Evolutionary conservation across 2,329 filamentous ascomycete species (phyloP), one percentile per base, ranked within the genome.

Genomic region (Fonsecaea erecta): DNA sequence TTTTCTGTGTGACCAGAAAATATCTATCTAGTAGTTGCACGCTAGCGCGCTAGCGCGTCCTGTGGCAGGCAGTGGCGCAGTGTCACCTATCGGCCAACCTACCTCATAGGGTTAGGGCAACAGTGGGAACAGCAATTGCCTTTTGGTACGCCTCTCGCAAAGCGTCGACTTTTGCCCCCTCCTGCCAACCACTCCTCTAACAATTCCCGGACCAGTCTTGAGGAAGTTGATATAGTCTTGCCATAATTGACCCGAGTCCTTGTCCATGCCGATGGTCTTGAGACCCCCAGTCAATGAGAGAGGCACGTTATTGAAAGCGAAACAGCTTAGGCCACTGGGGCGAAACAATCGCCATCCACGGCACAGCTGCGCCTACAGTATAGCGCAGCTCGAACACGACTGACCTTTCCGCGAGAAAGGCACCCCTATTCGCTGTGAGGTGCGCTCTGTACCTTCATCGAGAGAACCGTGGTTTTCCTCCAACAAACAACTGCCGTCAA

Each of bases 141-240:
- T 90, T 90, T 73, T 97, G 93, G 76, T 97, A 99, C 0, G 92
- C 91, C 76, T 96, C 96, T 65, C 95, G 89, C 58, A 99, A 80
- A 71, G 91, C 84, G 73, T 99, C 95, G 90, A 97, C 96, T 83
- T 99, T 99, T 75, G 98, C 95, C 78, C 94, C 91, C 75, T 98
- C 95, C 77, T 98, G 93, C 96, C 95, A 99, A 64, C 87, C 89
- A 64, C 84, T 89, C 51, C 94, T 95, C 93, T 94, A 64, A 95
- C 86, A 64, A 88, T 88, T 5, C 95, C 95, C 0, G 95, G 95
- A 0, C 90, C 92, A 43, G 87, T 91, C 75, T 93, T 93, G 77
- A 98, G 87, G 75, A 99, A 97, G 71, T 95, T 88, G 67, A 99
- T 89, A 73, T 98, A 98, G 71, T 99, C 95, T 65, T 90, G 87